Base-by-base conservation (phyloP, 1,284 basidiomycete species). In the Leccinum pallidistipes region DNA sequence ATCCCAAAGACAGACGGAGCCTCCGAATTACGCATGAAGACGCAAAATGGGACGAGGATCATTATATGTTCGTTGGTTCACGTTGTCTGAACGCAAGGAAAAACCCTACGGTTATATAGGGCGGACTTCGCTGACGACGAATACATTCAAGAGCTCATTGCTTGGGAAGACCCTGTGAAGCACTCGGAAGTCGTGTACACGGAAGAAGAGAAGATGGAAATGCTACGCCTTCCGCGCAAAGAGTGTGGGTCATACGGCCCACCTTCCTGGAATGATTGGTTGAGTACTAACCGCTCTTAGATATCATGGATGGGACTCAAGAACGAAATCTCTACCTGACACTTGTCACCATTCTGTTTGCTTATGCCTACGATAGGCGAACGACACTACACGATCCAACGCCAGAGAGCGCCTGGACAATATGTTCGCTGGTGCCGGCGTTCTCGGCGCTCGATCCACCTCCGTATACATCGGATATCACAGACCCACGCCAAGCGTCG, bases 381-480 rank as follows among this genome's bases (percentile, higher is more conserved):
- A 90, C 87, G 7, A 91, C 86, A 0, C 84, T 88, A 64, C 79
- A 80, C 56, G 91, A 93, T 64, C 84, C 90, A 24, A 92, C 88
- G 3, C 82, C 90, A 12, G 91, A 94, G 74, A 93, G 91, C 69
- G 87, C 90, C 21, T 93, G 91, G 91, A 93, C 91, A 3, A 80
- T 93, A 57, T 82, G 85, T 65, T 80, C 77, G 45, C 80, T 93
- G 58, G 84, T 83, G 7, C 86, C 91, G 50, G 84, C 85, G 3
- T 91, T 93, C 74, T 85, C 90, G 31, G 88, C 91, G 1, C 83
- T 93, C 32, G 89, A 92, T 70, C 83, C 86, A 31, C 83, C 87
- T 45, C 84, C 84, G 2, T 86, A 83, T 67, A 49, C 55, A 40
- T 63, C 56, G 61, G 52, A 64, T 31, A 67, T 55, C 58, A 60